These are phyloP conservation scores for Fraxinus excelsior DNA, from an alignment of 257 asterid genomes.

Conservation along the genomic window DNA sequence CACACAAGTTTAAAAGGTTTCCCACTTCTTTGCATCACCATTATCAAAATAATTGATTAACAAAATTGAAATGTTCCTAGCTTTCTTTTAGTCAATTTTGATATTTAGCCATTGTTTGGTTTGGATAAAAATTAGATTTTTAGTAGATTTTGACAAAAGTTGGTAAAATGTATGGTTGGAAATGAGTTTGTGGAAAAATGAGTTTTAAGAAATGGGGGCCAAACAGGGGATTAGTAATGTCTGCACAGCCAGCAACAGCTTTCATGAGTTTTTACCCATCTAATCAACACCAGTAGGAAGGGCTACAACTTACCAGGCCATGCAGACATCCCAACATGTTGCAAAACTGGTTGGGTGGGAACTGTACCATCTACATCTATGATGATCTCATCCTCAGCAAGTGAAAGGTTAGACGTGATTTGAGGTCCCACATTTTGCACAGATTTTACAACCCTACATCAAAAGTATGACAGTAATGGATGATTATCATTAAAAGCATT, in stretches of 20 bases:
- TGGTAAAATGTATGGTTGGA: no score
- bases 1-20: neutral
- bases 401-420: conserved; percentile 63
- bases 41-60: conserved; percentile 13
- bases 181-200: no score
- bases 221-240: neutral
- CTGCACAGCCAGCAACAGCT: conserved; percentile 15
- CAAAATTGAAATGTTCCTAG: neutral
- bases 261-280: conserved; percentile 21
- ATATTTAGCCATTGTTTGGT: neutral
- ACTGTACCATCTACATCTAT: conserved; percentile 77
- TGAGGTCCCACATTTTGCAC: conserved; percentile 64
- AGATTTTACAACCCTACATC: conserved; percentile 69
- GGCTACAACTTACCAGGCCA: conserved; percentile 78
- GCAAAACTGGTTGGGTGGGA: conserved; percentile 86
- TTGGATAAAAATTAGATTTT: no score
- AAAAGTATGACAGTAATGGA: conserved; percentile 23
- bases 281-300: conserved; percentile 28
- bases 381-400: conserved; percentile 77
- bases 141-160: no score
- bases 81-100: conserved; percentile 14
- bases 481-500: conserved; percentile 22
- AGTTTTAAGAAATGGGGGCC: no score
- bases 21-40: conserved; percentile 8
- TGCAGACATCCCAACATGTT: conserved; percentile 88